Base-by-base conservation (phyloP, 2,329 filamentous ascomycete genomes). In the Fusarium sp. region DNA sequence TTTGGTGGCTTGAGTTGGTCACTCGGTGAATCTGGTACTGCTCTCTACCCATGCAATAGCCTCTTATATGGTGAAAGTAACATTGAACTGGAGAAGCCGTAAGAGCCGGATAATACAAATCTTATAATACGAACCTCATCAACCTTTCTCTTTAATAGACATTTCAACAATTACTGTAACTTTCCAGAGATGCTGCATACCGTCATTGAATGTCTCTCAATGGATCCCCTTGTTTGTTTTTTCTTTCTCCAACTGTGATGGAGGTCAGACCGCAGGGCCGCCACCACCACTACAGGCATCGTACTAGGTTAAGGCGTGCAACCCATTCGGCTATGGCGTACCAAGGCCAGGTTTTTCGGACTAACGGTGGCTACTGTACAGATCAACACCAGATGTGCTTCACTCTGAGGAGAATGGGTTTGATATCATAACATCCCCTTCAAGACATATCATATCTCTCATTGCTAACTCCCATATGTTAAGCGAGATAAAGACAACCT, bases 281-380 rank as follows among this genome's bases (percentile, higher is more conserved):
- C 65, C 65, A 47, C 59, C 50, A 54, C 8, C 16, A 31, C 28
- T 16, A 30, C 13, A 51, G 38, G n/a, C 13, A 30, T 36, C 18
- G n/a, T n/a, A 30, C 47, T 28, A 30, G 10, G 30, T 30, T 30
- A 40, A 40, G 34, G 47, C 34, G 23, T 40, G 47, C 47, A 51
- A 30, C 47, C 47, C 38, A 46, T 33, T 69, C 67, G 67, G 67
- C 34, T 59, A 62, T 68, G 67, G 62, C 67, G 67, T 45, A 53
- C 45, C 30, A 58, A 18, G 46, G 28, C 37, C 49, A 44, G 37
- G 33, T 38, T 57, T 40, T 37, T 44, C 37, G 34, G 38, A 51
- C 47, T 51, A 51, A 51, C 47, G 34, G 47, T 18, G n/a, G 13
- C 18, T 18, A n/a, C 18, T 31, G 42, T 37, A 45, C 11, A 45